Evolutionary conservation across 2,329 filamentous ascomycete species (phyloP).

Genomic region (Cladosporium phlei): DNA sequence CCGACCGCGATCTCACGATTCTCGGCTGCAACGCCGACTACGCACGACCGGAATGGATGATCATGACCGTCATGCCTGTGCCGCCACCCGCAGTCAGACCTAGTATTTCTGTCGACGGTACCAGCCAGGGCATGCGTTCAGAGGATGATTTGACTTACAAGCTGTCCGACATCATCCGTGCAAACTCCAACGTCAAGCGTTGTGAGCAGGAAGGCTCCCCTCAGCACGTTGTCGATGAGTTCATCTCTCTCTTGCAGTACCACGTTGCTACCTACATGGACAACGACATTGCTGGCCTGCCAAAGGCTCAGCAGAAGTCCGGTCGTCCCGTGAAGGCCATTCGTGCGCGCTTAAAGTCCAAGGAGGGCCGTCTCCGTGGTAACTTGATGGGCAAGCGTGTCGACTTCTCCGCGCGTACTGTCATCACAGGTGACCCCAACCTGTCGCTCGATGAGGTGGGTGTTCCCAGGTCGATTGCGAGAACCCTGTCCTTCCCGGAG

Average conservation of each 20-base stretch:
- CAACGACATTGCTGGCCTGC: conserved; percentile 95
- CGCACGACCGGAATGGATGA: conserved; percentile 96
- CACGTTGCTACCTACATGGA: conserved; percentile 99
- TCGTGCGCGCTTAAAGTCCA: conserved; percentile 94
- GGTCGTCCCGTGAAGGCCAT: conserved; percentile 96
- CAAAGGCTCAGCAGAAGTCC: conserved; percentile 92
- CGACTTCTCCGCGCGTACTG: conserved; percentile 97
- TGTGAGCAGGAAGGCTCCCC: conserved; percentile 89
- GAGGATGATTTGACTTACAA: conserved; percentile 99
- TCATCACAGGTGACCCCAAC: conserved; percentile 98
- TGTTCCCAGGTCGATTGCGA: conserved; percentile 87
- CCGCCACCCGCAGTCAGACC: conserved; percentile 93
- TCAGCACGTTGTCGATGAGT: conserved; percentile 84
- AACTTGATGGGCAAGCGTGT: conserved; percentile 99
- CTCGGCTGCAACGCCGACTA: conserved; percentile 94
- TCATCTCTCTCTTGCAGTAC: conserved; percentile 88
- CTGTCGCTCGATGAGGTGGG: conserved; percentile 95
- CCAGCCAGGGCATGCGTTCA: conserved; percentile 83
- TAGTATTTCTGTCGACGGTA: conserved; percentile 95
- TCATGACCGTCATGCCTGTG: conserved; percentile 89
- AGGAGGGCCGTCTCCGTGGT: conserved; percentile 94
- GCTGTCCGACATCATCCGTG: conserved; percentile 94
- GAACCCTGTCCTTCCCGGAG: conserved; percentile 91
- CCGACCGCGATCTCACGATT: conserved; percentile 71
- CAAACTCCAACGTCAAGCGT: conserved; percentile 89